Percentiles rank a stretch among this genome's conserved stretches.
These are phyloP conservation scores for Backusella australiensis DNA, from an alignment of 192 early-diverging fungal species.

Conservation along the genomic window DNA sequence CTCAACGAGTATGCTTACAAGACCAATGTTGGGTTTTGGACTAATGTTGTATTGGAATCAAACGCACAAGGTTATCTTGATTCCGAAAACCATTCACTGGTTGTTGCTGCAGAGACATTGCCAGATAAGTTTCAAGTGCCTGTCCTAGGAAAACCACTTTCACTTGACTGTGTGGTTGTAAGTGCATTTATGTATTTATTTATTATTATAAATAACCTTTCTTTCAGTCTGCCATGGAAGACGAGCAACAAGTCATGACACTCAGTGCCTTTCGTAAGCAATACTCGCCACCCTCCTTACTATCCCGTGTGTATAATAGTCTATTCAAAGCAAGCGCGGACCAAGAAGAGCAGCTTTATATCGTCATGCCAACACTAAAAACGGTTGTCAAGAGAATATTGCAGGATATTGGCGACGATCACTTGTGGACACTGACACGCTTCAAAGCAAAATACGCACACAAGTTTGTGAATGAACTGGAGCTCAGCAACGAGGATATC, in stretches of 20 bases:
- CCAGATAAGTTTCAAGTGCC: slow-evolving; percentile 10
- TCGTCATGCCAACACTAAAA: background rate
- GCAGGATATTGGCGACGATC: background rate
- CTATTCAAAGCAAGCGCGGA: background rate
- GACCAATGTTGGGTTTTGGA: slow-evolving; percentile 42
- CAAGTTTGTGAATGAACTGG: background rate
- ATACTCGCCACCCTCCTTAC: slow-evolving; percentile 7
- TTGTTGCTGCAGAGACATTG: background rate
- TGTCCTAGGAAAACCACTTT: slow-evolving; percentile 18
- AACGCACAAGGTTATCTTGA: slow-evolving; percentile 28
- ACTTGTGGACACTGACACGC: slow-evolving; percentile 8
- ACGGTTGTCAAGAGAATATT: background rate
- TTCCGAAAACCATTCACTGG: background rate
- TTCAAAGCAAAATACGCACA: slow-evolving; percentile 3
- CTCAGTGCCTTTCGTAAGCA: background rate
- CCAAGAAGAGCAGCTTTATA: background rate
- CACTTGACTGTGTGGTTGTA: slow-evolving; percentile 18
- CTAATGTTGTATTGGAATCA: slow-evolving; percentile 33
- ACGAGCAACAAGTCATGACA: slow-evolving; percentile 11
- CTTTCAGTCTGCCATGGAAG: slow-evolving; percentile 4
- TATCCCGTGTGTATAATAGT: background rate
- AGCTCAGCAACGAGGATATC: slow-evolving; percentile 28
- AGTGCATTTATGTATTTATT: background rate
- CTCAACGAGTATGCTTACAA: slow-evolving; percentile 44
- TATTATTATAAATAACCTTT: background rate